Evolutionary conservation across 2,329 filamentous ascomycete species (phyloP), one percentile per base, ranked within the genome.

Genomic region (Helicocarpus griseus): DNA sequence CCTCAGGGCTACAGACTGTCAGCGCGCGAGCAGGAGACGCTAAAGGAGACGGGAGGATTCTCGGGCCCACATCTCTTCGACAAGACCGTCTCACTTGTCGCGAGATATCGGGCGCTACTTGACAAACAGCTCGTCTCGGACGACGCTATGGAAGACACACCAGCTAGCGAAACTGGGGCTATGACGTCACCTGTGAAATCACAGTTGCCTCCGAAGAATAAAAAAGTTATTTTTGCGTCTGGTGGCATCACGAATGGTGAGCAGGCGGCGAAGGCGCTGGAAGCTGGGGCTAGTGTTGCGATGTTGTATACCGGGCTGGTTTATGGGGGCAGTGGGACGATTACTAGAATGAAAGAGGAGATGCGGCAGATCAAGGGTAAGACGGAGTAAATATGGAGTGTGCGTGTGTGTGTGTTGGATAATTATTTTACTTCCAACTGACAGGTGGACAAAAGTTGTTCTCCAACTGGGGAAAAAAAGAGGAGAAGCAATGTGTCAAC

Each of bases 151-250:
- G 62, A 65, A 47, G 56, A 45, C 21, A 33, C 52, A n/a, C 26
- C 55, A 21, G 49, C 54, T 24, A 46, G 51, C 13, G 50, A 53
- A 28, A 39, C 58, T 13, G 53, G 54, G 4, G 56, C 57, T 38
- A 33, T 52, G 13, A 56, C 58, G 14, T 56, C 57, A 29, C 48
- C 54, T 6, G 38, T 53, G 36, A 52, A 49, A 24, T 50, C 52
- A 2, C 22, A 17, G 19, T 14, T 36, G 19, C 52, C 60, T n/a
- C 63, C 61, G 43, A 95, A n/a, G n/a, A n/a, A n/a, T n/a, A n/a
- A n/a, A n/a, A n/a, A 95, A 71, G 83, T 89, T 49, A 86, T 98
- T 54, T 97, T 97, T 65, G 91, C 91, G 0, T 93, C 89, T 0
- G 93, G 93, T 1, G 93, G 93, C 17, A 91, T 98, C 63, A 93